Percentiles rank a stretch among this genome's conserved stretches.
Evolutionary conservation across 257 asterid species (phyloP).

Genomic region (Solanum medicagineum): DNA sequence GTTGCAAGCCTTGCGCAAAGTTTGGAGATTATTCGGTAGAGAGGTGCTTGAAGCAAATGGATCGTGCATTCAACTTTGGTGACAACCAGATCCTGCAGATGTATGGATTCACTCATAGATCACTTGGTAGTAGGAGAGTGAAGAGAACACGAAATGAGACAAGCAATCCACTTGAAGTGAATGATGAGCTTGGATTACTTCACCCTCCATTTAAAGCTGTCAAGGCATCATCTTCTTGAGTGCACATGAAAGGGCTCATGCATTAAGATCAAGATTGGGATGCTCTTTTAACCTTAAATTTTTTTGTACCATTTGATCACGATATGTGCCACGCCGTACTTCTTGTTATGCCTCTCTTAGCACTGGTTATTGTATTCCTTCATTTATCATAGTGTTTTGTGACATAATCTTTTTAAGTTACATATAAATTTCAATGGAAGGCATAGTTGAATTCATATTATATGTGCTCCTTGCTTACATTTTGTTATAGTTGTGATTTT

Average conservation of each 20-base stretch:
- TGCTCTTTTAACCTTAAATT: not conserved
- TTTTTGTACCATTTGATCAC: conserved; percentile 1
- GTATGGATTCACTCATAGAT: conserved; percentile 66
- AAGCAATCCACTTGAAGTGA: conserved; percentile 57
- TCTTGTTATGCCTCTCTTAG: conserved; percentile 11
- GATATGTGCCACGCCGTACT: conserved; percentile 16
- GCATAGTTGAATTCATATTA: conserved; percentile 1
- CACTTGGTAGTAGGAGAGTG: conserved; percentile 54
- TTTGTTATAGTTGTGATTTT: not conserved
- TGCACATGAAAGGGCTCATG: not conserved
- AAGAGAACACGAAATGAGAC: conserved; percentile 58
- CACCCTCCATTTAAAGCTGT: conserved; percentile 63
- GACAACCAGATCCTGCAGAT: conserved; percentile 80
- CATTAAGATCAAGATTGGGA: not conserved
- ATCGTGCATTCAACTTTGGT: conserved; percentile 71
- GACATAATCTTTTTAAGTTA: conserved; percentile 12
- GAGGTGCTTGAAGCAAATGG: conserved; percentile 95
- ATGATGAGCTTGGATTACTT: conserved; percentile 57
- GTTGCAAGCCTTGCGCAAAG: conserved; percentile 94
- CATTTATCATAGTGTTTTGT: conserved; percentile 19
- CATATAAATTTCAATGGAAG: conserved; percentile 2
- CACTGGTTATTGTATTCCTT: conserved; percentile 22
- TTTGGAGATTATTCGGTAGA: conserved; percentile 86
- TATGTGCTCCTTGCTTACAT: not conserved
- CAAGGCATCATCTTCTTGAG: conserved; percentile 17